phyloP scores from a whole-genome alignment of 176 grass and related monocot species.

The Triticum monococcum region DNA sequence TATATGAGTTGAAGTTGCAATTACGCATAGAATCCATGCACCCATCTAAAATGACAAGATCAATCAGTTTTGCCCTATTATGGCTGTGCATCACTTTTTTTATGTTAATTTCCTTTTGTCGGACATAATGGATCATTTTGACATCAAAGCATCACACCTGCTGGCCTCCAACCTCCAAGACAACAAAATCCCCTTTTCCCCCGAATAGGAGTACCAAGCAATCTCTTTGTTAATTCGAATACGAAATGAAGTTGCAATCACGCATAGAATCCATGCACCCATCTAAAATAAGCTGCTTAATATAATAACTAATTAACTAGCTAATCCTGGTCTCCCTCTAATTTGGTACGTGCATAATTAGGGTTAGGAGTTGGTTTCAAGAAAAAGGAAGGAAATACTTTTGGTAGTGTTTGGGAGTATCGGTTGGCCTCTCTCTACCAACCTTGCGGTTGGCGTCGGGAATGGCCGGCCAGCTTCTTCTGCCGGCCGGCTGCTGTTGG shows the following conservation, averaged over 20 bases:
- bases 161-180: neutral
- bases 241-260: conserved; percentile 13
- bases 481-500: conserved; percentile 28
- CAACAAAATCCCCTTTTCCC: neutral
- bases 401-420: conserved; percentile 32
- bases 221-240: neutral
- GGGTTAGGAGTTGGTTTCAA: conserved; percentile 52
- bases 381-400: conserved; percentile 47
- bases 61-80: neutral
- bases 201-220: neutral
- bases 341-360: conserved; percentile 58
- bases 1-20: neutral
- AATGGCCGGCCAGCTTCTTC: conserved; percentile 20
- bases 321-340: neutral
- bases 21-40: neutral
- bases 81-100: too few species aligned
- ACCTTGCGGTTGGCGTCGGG: conserved; percentile 54
- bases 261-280: neutral
- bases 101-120: neutral
- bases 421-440: conserved; percentile 51
- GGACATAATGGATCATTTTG: neutral
- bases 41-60: conserved; percentile 1
- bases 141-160: neutral
- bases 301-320: too few species aligned
- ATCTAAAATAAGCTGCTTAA: neutral